Conservation (phyloP, 2,329 filamentous ascomycete genomes). For the Emydomyces testavorans region DNA sequence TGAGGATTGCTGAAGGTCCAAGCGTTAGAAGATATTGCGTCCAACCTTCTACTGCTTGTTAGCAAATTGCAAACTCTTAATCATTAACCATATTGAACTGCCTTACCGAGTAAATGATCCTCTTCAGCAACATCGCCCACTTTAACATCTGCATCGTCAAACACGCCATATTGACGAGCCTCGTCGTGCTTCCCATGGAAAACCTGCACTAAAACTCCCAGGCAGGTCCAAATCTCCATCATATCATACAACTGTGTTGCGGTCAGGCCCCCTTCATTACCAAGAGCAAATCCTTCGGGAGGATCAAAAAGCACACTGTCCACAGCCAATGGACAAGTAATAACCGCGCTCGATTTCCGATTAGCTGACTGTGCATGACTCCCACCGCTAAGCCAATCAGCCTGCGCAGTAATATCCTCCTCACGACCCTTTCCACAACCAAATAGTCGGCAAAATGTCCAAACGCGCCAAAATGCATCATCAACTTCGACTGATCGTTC, state of each 20-base stretch:
- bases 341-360: slow-evolving; percentile 37
- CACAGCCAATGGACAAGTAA: slow-evolving; percentile 41
- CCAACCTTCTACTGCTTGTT: slow-evolving; percentile 45
- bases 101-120: slow-evolving; percentile 42
- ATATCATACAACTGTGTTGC: slow-evolving; percentile 51
- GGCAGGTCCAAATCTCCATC: slow-evolving; percentile 53
- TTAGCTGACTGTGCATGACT: slow-evolving; percentile 39
- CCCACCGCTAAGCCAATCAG: slow-evolving; percentile 53
- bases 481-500: slow-evolving; percentile 43
- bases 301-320: slow-evolving; percentile 45
- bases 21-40: slow-evolving; percentile 48
- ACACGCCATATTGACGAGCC: slow-evolving; percentile 46
- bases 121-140: slow-evolving; percentile 34
- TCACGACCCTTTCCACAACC: slow-evolving; percentile 48
- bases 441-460: slow-evolving; percentile 55
- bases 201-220: slow-evolving; percentile 45
- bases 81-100: neutral
- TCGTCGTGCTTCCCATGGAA: slow-evolving; percentile 45
- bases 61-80: neutral
- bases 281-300: slow-evolving; percentile 46
- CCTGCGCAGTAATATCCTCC: slow-evolving; percentile 48
- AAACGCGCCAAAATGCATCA: slow-evolving; percentile 53
- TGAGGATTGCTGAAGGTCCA: slow-evolving; percentile 45
- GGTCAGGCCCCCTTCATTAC: slow-evolving; percentile 45
- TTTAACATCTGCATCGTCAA: slow-evolving; percentile 43